Percentiles rank a stretch among this genome's conserved stretches.
Evolutionary conservation across 129 eudicot genomes (phyloP).

Genomic region (Chrysanthemum lavandulifolium): DNA sequence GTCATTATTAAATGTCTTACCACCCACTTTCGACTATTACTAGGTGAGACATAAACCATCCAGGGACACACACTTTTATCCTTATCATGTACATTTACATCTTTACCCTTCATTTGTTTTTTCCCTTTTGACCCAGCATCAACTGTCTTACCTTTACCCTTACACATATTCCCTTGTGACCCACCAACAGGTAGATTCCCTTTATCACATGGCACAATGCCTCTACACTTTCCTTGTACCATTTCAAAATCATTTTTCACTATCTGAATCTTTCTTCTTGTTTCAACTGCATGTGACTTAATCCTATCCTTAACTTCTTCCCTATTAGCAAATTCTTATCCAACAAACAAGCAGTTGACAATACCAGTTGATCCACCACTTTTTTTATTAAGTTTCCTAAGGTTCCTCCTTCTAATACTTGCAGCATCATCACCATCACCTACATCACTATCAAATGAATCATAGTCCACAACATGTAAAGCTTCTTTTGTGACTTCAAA

Average conservation of each 20-base stretch:
- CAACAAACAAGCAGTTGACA: neutral
- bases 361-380: neutral
- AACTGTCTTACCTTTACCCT: neutral
- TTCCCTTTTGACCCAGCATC: neutral
- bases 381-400: neutral
- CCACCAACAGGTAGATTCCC: neutral
- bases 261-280: neutral
- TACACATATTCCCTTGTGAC: too few species aligned
- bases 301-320: neutral
- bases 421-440: neutral
- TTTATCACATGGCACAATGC: neutral
- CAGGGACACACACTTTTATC: neutral
- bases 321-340: neutral
- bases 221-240: neutral
- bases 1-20: too few species aligned
- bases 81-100: neutral
- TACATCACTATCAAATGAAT: neutral
- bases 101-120: neutral
- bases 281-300: neutral
- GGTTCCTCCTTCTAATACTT: neutral
- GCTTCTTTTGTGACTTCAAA: too few species aligned
- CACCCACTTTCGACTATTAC: too few species aligned
- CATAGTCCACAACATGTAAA: neutral
- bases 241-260: neutral
- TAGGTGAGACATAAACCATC: neutral